phyloP scores from a whole-genome alignment of 225 moss, liverwort and hornwort species.

The Polytrichum commune region DNA sequence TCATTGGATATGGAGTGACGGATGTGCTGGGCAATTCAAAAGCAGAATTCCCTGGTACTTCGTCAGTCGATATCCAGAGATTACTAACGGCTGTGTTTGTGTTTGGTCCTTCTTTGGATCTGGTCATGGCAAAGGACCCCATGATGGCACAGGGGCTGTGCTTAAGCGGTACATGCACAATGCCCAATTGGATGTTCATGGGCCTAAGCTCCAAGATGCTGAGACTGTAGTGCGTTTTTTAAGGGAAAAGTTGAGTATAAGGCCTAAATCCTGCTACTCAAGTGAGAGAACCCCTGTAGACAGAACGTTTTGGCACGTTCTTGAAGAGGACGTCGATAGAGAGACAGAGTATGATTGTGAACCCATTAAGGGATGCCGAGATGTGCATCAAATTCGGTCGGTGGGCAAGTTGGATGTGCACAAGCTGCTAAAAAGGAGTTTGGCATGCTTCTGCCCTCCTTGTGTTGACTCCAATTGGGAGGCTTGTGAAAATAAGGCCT shows the following conservation, averaged over 20 bases:
- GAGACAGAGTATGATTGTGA: background rate
- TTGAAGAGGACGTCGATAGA: background rate
- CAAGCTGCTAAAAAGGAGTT: too few species aligned
- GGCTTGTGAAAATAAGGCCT: too few species aligned
- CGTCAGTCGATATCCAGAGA: background rate
- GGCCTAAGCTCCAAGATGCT: background rate
- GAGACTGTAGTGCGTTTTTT: background rate
- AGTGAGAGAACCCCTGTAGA: background rate
- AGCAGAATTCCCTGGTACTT: background rate
- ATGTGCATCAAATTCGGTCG: too few species aligned
- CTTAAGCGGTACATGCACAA: background rate
- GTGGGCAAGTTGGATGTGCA: too few species aligned
- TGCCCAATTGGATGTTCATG: slow-evolving; percentile 2
- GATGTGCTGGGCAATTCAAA: slow-evolving; percentile 3
- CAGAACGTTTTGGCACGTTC: slow-evolving; percentile 1
- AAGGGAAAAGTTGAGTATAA: background rate
- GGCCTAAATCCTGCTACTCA: background rate
- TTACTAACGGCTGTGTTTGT: background rate
- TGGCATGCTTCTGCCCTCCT: too few species aligned
- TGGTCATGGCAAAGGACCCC: slow-evolving; percentile 3
- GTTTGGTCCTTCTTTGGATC: slow-evolving; percentile 3
- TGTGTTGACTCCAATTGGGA: too few species aligned
- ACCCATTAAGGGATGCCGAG: too few species aligned
- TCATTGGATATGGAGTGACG: slow-evolving; percentile 7
- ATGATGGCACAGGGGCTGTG: slow-evolving; percentile 1